Percentiles rank a stretch among this genome's conserved stretches.
phyloP scores from a whole-genome alignment of 805 yeast genomes.

The Barnettozyma sucrosica region DNA sequence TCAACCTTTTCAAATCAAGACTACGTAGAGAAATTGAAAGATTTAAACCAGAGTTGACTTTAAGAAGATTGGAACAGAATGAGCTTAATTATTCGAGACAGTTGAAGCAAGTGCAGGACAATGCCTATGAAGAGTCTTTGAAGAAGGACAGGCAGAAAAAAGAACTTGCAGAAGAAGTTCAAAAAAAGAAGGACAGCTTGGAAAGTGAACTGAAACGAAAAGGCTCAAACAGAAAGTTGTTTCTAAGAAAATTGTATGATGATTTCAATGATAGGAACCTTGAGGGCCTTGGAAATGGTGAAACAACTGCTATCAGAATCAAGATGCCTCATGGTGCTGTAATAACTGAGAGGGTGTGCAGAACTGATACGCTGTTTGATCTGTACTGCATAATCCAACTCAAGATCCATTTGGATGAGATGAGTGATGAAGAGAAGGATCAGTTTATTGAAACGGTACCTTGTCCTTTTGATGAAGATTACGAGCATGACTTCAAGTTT shows the following conservation, averaged over 20 bases:
- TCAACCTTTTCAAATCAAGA: constrained; percentile 31
- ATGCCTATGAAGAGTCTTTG: constrained; percentile 58
- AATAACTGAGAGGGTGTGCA: constrained; percentile 38
- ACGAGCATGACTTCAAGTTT: constrained; percentile 44
- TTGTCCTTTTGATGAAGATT: constrained; percentile 19
- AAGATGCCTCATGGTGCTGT: constrained; percentile 50
- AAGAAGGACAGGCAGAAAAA: constrained; percentile 50
- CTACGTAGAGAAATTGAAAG: constrained; percentile 40
- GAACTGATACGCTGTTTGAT: constrained; percentile 36
- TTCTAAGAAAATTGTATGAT: neutral
- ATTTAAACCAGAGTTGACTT: constrained; percentile 55
- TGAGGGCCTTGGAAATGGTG: constrained; percentile 24
- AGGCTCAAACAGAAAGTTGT: constrained; percentile 12
- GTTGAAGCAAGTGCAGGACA: constrained; percentile 58
- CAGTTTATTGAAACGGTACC: constrained; percentile 1
- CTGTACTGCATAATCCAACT: constrained; percentile 47
- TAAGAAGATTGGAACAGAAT: constrained; percentile 54
- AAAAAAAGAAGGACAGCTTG: constrained; percentile 15
- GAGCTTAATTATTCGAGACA: constrained; percentile 54
- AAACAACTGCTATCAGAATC: constrained; percentile 42
- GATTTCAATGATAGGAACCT: constrained; percentile 4
- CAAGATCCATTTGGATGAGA: constrained; percentile 25
- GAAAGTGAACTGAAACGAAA: constrained; percentile 3
- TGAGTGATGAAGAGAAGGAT: constrained; percentile 9
- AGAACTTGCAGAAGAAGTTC: constrained; percentile 34